phyloP scores from a whole-genome alignment of 2,329 filamentous ascomycete species.

The Aurifilum marmelostoma region DNA sequence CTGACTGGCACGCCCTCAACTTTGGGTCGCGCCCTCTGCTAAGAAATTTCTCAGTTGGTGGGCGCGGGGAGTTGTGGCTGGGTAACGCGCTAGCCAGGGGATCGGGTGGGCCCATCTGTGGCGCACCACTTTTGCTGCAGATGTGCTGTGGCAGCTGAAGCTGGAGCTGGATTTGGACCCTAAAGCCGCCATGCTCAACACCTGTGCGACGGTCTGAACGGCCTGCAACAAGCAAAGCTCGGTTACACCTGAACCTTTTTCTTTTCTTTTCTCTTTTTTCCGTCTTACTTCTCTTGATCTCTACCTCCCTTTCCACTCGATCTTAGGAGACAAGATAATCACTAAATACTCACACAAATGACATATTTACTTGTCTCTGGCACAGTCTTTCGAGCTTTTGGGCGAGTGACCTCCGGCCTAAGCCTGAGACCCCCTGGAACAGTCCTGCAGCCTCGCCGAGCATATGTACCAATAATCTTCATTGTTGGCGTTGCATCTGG shows the following conservation, averaged over 20 bases:
- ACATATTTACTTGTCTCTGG: not conserved
- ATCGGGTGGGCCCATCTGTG: constrained; percentile 10
- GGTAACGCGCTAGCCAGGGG: constrained; percentile 23
- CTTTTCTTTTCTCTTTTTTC: not conserved
- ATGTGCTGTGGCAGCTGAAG: not conserved
- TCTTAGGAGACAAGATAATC: not conserved
- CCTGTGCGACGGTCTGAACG: not conserved
- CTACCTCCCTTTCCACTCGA: too few species aligned
- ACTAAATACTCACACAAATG: not conserved
- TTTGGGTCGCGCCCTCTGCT: constrained; percentile 8
- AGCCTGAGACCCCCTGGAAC: not conserved
- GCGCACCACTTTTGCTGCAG: constrained; percentile 10
- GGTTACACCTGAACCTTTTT: not conserved
- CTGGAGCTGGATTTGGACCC: not conserved
- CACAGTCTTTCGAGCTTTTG: not conserved
- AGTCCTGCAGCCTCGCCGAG: not conserved
- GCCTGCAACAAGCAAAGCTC: not conserved
- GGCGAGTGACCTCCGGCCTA: not conserved
- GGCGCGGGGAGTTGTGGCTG: constrained; percentile 27
- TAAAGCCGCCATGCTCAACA: not conserved
- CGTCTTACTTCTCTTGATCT: too few species aligned
- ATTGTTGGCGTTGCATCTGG: not conserved
- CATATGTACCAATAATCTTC: not conserved
- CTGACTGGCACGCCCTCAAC: constrained; percentile 2
- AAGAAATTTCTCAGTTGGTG: constrained; percentile 29